Evolutionary conservation across 139 green algal genomes (phyloP), one percentile per base, ranked within the genome.

Genomic region (Ostreobium quekettii): DNA sequence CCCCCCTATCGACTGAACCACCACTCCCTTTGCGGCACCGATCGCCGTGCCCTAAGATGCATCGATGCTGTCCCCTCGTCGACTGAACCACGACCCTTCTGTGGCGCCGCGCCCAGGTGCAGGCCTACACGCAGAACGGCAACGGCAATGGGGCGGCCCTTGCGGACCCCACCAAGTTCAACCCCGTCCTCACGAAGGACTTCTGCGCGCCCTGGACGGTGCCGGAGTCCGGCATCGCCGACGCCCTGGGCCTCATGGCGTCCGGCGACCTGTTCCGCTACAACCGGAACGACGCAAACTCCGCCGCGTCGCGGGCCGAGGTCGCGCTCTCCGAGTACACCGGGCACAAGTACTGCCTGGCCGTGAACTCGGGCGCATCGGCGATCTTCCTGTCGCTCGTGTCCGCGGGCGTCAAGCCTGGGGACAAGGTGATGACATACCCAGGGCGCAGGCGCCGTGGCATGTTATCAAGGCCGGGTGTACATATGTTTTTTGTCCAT

Each of bases 311-410:
- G n/a, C 32, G 36, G 22, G 59, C 47, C 6, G 69, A 75, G 71
- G 56, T 39, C 28, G 66, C 63, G 28, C 60, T 72, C 38, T 36
- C 68, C 7, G 71, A 65, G 30, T 66, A 73, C 64, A 78, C 57
- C 0, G 49, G 72, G 24, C 65, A 71, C 58, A 79, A 75, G 47
- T 79, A 79, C 60, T 73, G 65, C 26, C 53, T 79, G 29, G 73
- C 48, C 29, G 24, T 79, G 6, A 79, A 79, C 73, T 79, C 73
- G 8, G 75, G 73, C 48, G 67, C 48, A 19, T 66, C 33, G 7
- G 73, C 73, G 11, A 76, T 79, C 47, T 78, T 71, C 35, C 57
- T 79, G 1, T 11, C 73, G 32, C 37, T 79, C 11, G 57, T 56
- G 59, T 57, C 46, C 6, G 70, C 68, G 33, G 73, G 71, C 4